Evolutionary conservation across 2,329 filamentous ascomycete species (phyloP).

Genomic region (Talaromyces sp.): DNA sequence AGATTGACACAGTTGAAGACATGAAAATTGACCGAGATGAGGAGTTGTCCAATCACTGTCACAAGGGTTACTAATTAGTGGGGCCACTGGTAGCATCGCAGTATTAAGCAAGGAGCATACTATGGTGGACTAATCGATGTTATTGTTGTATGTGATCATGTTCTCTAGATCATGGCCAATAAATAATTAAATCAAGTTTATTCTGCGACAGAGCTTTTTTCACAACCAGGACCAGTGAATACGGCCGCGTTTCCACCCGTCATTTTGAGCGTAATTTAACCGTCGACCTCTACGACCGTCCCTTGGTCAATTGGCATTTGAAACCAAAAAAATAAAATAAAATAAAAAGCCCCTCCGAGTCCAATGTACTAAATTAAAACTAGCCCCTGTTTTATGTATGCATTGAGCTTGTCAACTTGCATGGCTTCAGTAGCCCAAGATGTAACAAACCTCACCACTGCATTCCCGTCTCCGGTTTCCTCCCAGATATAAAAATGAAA

Average conservation of each 20-base stretch:
- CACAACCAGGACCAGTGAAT: neutral
- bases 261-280: too few relatives aligned
- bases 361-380: neutral
- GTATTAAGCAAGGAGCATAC: neutral
- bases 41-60: neutral
- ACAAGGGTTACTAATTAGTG: neutral
- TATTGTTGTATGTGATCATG: neutral
- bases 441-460: slow-evolving; percentile 45
- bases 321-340: neutral
- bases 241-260: too few relatives aligned
- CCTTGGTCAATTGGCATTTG: neutral
- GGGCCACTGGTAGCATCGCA: neutral
- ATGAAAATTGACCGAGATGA: neutral
- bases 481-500: slow-evolving; percentile 51
- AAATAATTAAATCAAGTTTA: neutral
- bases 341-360: neutral
- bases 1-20: neutral
- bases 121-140: neutral
- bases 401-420: neutral
- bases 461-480: slow-evolving; percentile 33
- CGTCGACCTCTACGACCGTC: too few relatives aligned
- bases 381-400: neutral
- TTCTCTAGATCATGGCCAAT: neutral
- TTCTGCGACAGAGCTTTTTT: neutral
- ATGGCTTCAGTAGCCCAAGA: slow-evolving; percentile 44